phyloP scores from a whole-genome alignment of 192 early-diverging fungal genomes.

The Pilaira anomala region DNA sequence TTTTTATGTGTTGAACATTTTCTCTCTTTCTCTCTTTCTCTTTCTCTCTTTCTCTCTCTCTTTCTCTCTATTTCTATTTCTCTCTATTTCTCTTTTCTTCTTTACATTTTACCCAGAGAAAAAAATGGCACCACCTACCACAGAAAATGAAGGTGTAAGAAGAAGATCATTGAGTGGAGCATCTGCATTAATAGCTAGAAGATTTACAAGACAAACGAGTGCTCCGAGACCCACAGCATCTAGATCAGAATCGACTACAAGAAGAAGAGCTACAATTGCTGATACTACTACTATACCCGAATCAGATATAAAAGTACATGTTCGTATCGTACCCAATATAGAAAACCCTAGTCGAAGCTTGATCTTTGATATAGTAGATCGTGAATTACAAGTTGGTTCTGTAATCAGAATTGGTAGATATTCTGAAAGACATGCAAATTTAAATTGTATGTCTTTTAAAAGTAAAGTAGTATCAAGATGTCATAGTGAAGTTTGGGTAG shows the following conservation, averaged over 20 bases:
- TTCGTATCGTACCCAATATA: slow-evolving; percentile 48
- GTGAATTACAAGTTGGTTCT: slow-evolving; percentile 46
- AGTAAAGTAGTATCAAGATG: slow-evolving; percentile 80
- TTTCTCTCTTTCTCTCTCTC: slow-evolving; percentile 6
- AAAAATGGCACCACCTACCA: background rate
- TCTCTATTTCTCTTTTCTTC: background rate
- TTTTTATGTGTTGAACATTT: background rate
- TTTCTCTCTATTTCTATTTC: slow-evolving; percentile 2
- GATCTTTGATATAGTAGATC: slow-evolving; percentile 60
- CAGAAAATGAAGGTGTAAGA: slow-evolving; percentile 5
- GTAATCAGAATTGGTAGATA: slow-evolving; percentile 55
- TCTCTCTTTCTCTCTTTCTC: background rate
- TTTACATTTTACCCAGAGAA: background rate
- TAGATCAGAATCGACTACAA: slow-evolving; percentile 4
- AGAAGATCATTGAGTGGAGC: slow-evolving; percentile 17
- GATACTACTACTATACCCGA: background rate
- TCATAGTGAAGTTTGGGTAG: slow-evolving; percentile 83
- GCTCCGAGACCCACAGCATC: background rate
- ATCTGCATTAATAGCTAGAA: background rate
- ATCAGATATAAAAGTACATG: slow-evolving; percentile 31
- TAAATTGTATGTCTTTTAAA: slow-evolving; percentile 62
- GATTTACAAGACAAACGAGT: slow-evolving; percentile 7
- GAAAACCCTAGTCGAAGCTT: slow-evolving; percentile 45
- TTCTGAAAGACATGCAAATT: slow-evolving; percentile 49
- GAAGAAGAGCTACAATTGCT: background rate